phyloP scores from a whole-genome alignment of 2,329 filamentous ascomycete species.

The Colletotrichum lentis region DNA sequence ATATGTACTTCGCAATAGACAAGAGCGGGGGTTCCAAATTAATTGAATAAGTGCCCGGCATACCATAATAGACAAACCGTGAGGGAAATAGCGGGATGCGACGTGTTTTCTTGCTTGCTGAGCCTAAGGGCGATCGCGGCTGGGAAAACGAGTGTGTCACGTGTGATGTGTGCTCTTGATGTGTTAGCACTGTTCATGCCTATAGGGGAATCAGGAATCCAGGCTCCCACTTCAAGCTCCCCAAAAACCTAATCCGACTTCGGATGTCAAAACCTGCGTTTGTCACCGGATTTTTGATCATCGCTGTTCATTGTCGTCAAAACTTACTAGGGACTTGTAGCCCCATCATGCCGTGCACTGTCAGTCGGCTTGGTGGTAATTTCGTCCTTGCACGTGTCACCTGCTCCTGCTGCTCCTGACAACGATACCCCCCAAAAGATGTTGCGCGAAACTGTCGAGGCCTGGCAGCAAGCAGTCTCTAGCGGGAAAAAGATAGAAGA shows the following conservation, averaged over 20 bases:
- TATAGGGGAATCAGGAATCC: neutral
- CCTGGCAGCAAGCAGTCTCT: neutral
- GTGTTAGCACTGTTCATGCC: neutral
- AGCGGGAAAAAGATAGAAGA: neutral
- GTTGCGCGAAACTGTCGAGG: constrained; percentile 1
- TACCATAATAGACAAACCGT: neutral
- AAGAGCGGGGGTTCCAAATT: too few species aligned
- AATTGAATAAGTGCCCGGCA: too few species aligned
- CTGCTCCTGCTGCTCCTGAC: neutral
- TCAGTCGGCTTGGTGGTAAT: neutral
- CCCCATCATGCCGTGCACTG: neutral
- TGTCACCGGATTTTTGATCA: neutral
- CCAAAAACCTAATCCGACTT: neutral
- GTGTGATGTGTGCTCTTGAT: neutral
- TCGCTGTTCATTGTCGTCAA: neutral
- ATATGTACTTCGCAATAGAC: too few species aligned
- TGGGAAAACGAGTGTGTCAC: neutral
- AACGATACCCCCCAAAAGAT: neutral
- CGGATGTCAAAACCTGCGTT: neutral
- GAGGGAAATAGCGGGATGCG: neutral
- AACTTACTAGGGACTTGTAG: neutral
- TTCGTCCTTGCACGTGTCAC: neutral
- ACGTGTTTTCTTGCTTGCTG: neutral
- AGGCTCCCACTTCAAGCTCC: neutral
- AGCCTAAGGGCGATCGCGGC: neutral